Evolutionary conservation across 139 green algal genomes (phyloP), one percentile per base, ranked within the genome.

Genomic region (Chlamydomonas sphaeroides): DNA sequence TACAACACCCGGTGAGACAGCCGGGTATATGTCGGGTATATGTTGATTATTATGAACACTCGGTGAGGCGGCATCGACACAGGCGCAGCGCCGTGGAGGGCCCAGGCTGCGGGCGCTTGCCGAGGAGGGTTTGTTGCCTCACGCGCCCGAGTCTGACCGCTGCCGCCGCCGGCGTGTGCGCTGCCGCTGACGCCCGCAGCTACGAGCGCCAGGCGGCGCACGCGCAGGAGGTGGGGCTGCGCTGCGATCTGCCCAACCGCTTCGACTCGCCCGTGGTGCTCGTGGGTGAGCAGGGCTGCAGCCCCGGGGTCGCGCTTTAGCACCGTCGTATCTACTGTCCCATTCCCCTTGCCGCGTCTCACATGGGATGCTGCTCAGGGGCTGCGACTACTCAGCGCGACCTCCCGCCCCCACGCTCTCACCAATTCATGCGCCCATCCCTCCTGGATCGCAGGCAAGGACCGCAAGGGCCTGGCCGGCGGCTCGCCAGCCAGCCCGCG

Each of bases 1-100:
- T 94, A 94, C 89, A 96, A 96, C 88, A 95, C 93, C 0, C 84
- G 91, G 38, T 98, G 90, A n/a, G 87, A 87, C n/a, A n/a, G n/a
- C n/a, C n/a, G n/a, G n/a, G n/a, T n/a, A n/a, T n/a, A n/a, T n/a
- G n/a, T n/a, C n/a, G n/a, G n/a, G n/a, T n/a, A n/a, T n/a, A n/a
- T n/a, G n/a, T n/a, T n/a, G n/a, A n/a, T n/a, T n/a, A n/a, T n/a
- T n/a, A n/a, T n/a, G n/a, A n/a, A n/a, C n/a, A n/a, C n/a, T n/a
- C n/a, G n/a, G n/a, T n/a, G n/a, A n/a, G n/a, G n/a, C n/a, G n/a
- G n/a, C n/a, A n/a, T n/a, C n/a, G n/a, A n/a, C n/a, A n/a, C n/a
- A n/a, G n/a, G n/a, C n/a, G n/a, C n/a, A n/a, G n/a, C n/a, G n/a
- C n/a, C n/a, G n/a, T n/a, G n/a, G n/a, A n/a, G n/a, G n/a, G n/a